phyloP scores from a whole-genome alignment of 1,284 basidiomycete genomes.

The Taiwanofungus camphoratus region DNA sequence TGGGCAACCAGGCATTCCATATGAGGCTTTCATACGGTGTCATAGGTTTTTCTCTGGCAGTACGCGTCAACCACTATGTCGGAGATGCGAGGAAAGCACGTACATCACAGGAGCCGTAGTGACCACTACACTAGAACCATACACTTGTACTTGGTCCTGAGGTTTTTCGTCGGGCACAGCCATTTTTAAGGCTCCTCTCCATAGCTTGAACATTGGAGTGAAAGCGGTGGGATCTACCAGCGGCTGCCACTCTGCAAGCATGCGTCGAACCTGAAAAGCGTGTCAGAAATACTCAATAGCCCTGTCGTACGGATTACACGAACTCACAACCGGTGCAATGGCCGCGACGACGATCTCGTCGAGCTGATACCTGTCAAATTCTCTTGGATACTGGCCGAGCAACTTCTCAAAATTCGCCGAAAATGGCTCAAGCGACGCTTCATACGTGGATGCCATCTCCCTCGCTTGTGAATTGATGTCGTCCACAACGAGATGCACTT shows the following conservation, averaged over 20 bases:
- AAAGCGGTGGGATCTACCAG: conserved; percentile 61
- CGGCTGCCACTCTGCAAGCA: conserved; percentile 68
- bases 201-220: conserved; percentile 59
- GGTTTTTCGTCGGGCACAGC: conserved; percentile 36
- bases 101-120: conserved; percentile 33
- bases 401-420: conserved; percentile 68
- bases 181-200: conserved; percentile 64
- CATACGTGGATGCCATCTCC: conserved; percentile 55
- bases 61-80: conserved; percentile 8
- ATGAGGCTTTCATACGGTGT: conserved; percentile 92
- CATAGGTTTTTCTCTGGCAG: conserved; percentile 63
- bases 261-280: conserved; percentile 45
- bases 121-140: conserved; percentile 40
- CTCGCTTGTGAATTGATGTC: conserved; percentile 64
- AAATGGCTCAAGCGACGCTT: conserved; percentile 68
- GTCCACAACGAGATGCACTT: conserved; percentile 67
- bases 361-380: conserved; percentile 75
- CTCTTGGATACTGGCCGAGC: conserved; percentile 63
- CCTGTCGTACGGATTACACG: background rate
- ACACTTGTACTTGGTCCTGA: conserved; percentile 48
- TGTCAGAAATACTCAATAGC: conserved; percentile 2
- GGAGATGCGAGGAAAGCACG: conserved; percentile 14
- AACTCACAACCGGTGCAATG: conserved; percentile 68
- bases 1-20: conserved; percentile 94
- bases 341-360: conserved; percentile 94